Percentiles rank a stretch among this genome's conserved stretches.
These are phyloP conservation scores for Gynostemma pentaphyllum DNA, from an alignment of 306 rosid species.

Conservation along the genomic window DNA sequence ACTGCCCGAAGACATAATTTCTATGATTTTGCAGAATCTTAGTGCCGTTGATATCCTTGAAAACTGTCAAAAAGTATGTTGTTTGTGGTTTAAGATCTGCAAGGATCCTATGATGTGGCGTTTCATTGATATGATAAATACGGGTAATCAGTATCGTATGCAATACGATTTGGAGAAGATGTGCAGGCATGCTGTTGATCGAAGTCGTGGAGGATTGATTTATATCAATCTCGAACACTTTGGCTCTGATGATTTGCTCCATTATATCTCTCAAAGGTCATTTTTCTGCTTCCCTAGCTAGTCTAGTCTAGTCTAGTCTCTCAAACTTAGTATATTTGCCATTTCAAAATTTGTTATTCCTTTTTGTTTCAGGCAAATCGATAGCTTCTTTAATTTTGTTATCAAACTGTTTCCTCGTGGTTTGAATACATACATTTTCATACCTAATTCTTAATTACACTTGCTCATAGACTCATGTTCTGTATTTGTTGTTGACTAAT, in stretches of 20 bases:
- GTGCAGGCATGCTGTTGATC: constrained; percentile 41
- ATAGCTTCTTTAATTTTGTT: too few species aligned
- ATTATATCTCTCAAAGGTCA: constrained; percentile 33
- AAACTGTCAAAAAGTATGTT: constrained; percentile 35
- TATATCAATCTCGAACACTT: constrained; percentile 1
- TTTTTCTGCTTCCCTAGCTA: not conserved
- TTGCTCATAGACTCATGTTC: not conserved
- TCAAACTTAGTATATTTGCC: not conserved
- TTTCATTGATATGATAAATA: constrained; percentile 29
- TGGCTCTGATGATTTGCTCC: constrained; percentile 17
- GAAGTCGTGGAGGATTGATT: constrained; percentile 32
- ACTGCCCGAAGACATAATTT: constrained; percentile 34
- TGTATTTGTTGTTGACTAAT: not conserved
- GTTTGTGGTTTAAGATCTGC: constrained; percentile 39
- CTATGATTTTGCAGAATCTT: constrained; percentile 30
- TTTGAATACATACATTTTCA: too few species aligned
- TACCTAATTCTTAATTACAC: too few species aligned
- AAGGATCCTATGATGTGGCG: constrained; percentile 49
- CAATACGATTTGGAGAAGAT: too few species aligned
- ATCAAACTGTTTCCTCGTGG: not conserved
- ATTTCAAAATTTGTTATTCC: too few species aligned
- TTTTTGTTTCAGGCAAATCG: too few species aligned
- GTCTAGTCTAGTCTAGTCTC: too few species aligned
- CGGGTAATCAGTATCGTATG: not conserved
- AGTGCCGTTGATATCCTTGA: constrained; percentile 26